Evolutionary conservation across 75 land plant species (phyloP).

Genomic region (Sequoiadendron giganteum): DNA sequence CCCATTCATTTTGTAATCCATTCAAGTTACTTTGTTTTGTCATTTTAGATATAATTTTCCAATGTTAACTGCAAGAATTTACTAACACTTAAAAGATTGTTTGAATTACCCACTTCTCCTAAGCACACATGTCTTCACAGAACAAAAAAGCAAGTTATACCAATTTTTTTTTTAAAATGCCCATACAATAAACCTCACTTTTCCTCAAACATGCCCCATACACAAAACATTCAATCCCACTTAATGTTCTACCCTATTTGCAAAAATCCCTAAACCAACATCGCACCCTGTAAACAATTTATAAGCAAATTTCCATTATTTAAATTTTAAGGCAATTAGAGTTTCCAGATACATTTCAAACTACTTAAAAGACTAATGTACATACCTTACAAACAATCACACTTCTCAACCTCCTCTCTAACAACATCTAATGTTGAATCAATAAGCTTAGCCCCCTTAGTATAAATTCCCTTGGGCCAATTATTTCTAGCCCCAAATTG

Average conservation of each 20-base stretch:
- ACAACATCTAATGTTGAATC: constrained; percentile 48
- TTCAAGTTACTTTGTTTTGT: no score
- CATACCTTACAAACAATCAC: constrained; percentile 54
- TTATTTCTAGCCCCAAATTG: no score
- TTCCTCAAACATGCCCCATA: not conserved
- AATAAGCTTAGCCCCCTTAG: constrained; percentile 40
- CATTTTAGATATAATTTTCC: not conserved
- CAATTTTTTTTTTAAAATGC: not conserved
- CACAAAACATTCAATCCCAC: not conserved
- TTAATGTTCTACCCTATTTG: not conserved
- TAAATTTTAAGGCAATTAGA: not conserved
- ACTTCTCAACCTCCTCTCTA: constrained; percentile 46
- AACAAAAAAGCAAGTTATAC: no score
- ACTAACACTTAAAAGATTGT: not conserved
- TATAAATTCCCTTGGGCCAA: no score
- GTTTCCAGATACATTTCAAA: not conserved
- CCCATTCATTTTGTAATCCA: not conserved
- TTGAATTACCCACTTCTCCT: not conserved
- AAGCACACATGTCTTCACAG: not conserved
- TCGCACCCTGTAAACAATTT: not conserved
- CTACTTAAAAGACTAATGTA: not conserved
- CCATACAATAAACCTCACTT: not conserved
- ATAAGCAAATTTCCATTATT: not conserved
- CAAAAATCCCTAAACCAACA: not conserved
- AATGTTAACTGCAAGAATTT: not conserved